phyloP scores from a whole-genome alignment of 345 rosid species.

The Acer saccharum region DNA sequence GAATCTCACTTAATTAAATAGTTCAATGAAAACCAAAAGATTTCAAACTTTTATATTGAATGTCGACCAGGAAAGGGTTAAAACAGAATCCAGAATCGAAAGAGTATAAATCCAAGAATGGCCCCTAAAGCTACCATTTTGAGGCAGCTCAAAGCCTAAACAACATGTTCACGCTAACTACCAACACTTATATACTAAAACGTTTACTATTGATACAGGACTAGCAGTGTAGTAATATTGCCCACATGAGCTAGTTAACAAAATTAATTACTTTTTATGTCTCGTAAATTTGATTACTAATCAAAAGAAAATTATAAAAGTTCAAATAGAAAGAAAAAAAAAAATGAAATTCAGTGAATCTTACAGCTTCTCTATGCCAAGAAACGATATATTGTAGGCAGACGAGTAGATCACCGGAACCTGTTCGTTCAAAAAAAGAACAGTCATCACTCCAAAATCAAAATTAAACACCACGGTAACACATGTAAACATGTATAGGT shows the following conservation, averaged over 20 bases:
- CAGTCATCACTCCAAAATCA: background rate
- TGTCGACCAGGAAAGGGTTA: background rate
- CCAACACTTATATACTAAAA: no score
- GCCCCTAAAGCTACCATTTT: background rate
- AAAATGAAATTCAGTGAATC: constrained; percentile 18
- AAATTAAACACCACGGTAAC: background rate
- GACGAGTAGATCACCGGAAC: constrained; percentile 81
- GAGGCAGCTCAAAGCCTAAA: background rate
- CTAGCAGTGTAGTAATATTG: background rate
- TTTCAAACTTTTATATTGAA: background rate
- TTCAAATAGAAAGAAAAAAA: background rate
- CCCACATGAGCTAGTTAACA: background rate
- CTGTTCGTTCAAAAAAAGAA: constrained; percentile 33
- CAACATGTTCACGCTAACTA: background rate
- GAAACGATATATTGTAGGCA: constrained; percentile 67
- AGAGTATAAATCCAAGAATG: background rate
- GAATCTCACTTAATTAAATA: background rate
- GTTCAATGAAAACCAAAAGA: background rate
- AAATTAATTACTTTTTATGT: background rate
- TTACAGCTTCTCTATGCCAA: constrained; percentile 92
- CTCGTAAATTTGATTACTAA: background rate
- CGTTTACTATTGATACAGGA: no score
- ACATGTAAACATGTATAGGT: background rate
- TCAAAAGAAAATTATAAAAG: no score
- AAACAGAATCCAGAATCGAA: background rate